Evolutionary conservation across 306 rosid genomes (phyloP), one percentile per base, ranked within the genome.

Genomic region (Cicer bijugum): DNA sequence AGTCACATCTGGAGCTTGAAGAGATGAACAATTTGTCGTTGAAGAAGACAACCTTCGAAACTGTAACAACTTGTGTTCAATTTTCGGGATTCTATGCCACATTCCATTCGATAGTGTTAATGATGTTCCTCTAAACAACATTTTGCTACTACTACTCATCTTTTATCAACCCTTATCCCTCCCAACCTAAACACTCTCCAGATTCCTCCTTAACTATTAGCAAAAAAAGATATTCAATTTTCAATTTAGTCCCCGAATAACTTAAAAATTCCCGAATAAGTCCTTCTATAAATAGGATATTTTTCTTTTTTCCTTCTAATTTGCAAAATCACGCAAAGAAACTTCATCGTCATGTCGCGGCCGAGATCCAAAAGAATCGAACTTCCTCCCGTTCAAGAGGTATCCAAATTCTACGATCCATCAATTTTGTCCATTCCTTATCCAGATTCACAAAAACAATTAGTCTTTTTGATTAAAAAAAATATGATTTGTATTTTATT

Each of bases 371-470:
- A 15, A 77, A 83, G 85, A 82, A 78, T 56, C 59, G 82, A 83
- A 14, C 87, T 90, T 15, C 98, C 98, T 75, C 97, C 97, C n/a
- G 98, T 83, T 58, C 86, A 79, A 71, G 89, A 87, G 98, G 98
- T 63, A 62, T 9, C 23, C 15, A 42, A 42, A 39, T 4, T 70
- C 64, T 50, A 4, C 12, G 17, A 46, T 40, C 12, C 69, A 20
- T 57, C 10, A 23, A 61, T 64, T 56, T 74, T 56, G 4, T n/a
- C 1, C 39, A 44, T 58, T 48, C 73, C 6, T 20, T 71, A 48
- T 68, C 8, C 9, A 37, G 67, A 60, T 74, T 69, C 74, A 5
- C n/a, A 38, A 3, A 12, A 14, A 37, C n/a, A 20, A 10, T 1
- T 11, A 51, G 2, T 45, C 2, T 53, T 11, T 38, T 20, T 1